These are phyloP conservation scores for Colletotrichum lindemuthianum DNA, from an alignment of 2,329 filamentous ascomycete species.

Conservation along the genomic window DNA sequence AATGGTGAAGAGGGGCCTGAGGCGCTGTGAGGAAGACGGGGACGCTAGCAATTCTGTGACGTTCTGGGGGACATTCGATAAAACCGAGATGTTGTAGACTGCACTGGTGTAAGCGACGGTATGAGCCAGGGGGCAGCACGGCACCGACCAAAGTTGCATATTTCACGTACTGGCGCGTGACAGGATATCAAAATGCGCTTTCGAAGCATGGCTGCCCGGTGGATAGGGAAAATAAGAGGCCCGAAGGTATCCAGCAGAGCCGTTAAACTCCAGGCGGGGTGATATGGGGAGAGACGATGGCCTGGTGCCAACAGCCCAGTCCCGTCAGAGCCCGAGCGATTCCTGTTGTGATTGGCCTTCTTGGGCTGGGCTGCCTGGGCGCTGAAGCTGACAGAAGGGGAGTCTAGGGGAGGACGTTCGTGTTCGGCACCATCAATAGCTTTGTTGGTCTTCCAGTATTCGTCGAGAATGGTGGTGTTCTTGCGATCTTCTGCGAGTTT, in stretches of 20 bases:
- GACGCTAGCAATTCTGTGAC: slow-evolving; percentile 75
- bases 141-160: slow-evolving; percentile 85
- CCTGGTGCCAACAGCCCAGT: slow-evolving; percentile 66
- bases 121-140: not conserved
- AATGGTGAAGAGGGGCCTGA: slow-evolving; percentile 89
- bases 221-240: slow-evolving; percentile 89
- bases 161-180: slow-evolving; percentile 83
- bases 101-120: slow-evolving; percentile 2
- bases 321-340: slow-evolving; percentile 71
- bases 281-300: slow-evolving; percentile 77
- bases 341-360: slow-evolving; percentile 59
- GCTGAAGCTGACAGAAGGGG: slow-evolving; percentile 57
- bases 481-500: slow-evolving; percentile 72
- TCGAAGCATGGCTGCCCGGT: slow-evolving; percentile 85
- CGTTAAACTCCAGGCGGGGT: slow-evolving; percentile 87
- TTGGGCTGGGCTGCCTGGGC: slow-evolving; percentile 47
- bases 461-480: slow-evolving; percentile 72
- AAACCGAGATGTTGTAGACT: slow-evolving; percentile 95
- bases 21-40: slow-evolving; percentile 69
- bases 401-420: slow-evolving; percentile 58
- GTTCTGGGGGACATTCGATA: slow-evolving; percentile 86
- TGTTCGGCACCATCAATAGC: slow-evolving; percentile 51
- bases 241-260: slow-evolving; percentile 85
- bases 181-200: slow-evolving; percentile 90
- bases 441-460: slow-evolving; percentile 80